Evolutionary conservation across 345 rosid genomes (phyloP).

Genomic region (Durio zibethinus): DNA sequence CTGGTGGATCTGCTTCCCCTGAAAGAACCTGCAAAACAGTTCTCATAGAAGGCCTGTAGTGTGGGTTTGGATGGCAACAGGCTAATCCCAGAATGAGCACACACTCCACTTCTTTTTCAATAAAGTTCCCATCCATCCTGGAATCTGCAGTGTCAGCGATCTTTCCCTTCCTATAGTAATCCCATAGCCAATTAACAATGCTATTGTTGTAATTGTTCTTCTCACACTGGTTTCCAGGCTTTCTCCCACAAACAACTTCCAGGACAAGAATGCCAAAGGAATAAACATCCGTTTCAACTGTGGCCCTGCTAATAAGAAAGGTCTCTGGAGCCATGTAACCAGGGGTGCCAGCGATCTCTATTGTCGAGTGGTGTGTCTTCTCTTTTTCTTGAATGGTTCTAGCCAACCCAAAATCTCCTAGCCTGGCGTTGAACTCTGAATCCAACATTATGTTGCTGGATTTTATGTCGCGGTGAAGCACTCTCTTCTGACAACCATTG

Average conservation of each 20-base stretch:
- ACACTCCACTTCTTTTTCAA: constrained; percentile 37
- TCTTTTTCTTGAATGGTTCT: constrained; percentile 53
- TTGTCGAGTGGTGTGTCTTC: constrained; percentile 68
- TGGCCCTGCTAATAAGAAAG: constrained; percentile 56
- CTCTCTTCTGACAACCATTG: constrained; percentile 56
- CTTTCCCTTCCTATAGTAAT: constrained; percentile 39
- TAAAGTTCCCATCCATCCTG: constrained; percentile 36
- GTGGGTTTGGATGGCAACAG: constrained; percentile 78
- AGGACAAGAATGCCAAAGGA: constrained; percentile 65
- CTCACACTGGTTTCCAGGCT: constrained; percentile 34
- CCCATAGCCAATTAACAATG: constrained; percentile 75
- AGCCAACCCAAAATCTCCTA: constrained; percentile 82
- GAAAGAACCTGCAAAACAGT: constrained; percentile 57
- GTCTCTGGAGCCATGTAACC: constrained; percentile 91
- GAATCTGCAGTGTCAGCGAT: constrained; percentile 54
- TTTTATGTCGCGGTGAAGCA: constrained; percentile 71
- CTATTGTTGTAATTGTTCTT: constrained; percentile 37
- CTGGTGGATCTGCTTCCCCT: constrained; percentile 52
- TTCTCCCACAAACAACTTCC: constrained; percentile 59
- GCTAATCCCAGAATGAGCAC: constrained; percentile 62
- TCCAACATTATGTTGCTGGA: constrained; percentile 80
- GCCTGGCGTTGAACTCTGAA: constrained; percentile 47
- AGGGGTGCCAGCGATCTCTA: constrained; percentile 64
- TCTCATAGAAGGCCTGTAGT: constrained; percentile 66
- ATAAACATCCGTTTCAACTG: constrained; percentile 62